Evolutionary conservation across 768 basidiomycete genomes (phyloP).

Genomic region (Butyriboletus loyo): DNA sequence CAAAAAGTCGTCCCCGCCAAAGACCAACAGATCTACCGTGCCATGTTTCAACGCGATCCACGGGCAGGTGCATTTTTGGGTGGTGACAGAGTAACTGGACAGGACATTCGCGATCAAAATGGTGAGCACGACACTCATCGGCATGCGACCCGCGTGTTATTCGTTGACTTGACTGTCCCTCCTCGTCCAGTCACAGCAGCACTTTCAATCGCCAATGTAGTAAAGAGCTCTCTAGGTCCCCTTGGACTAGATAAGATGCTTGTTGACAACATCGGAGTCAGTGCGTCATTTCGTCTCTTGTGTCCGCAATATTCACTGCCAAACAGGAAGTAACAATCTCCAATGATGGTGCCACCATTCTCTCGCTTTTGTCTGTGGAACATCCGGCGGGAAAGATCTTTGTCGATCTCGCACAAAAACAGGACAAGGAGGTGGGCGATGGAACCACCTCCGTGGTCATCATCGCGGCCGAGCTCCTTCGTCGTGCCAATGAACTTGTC

Average conservation of each 20-base stretch:
- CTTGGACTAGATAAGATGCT: slow-evolving; percentile 96
- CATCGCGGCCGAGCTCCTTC: slow-evolving; percentile 93
- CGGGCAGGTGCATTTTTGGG: slow-evolving; percentile 90
- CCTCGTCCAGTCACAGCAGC: slow-evolving; percentile 78
- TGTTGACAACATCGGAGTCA: slow-evolving; percentile 94
- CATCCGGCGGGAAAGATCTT: slow-evolving; percentile 97
- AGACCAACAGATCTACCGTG: slow-evolving; percentile 5
- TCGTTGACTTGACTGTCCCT: neutral
- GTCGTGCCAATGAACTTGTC: slow-evolving; percentile 95
- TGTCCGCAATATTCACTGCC: slow-evolving; percentile 9
- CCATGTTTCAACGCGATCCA: slow-evolving; percentile 90
- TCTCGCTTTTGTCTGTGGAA: slow-evolving; percentile 88
- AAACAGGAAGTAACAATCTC: slow-evolving; percentile 96
- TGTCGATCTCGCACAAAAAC: slow-evolving; percentile 97
- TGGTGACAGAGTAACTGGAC: slow-evolving; percentile 90
- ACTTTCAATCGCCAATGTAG: slow-evolving; percentile 93
- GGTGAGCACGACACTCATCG: slow-evolving; percentile 44
- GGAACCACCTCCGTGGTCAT: slow-evolving; percentile 99
- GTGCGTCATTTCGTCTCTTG: slow-evolving; percentile 23
- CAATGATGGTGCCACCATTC: slow-evolving; percentile 99
- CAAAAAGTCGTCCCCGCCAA: neutral
- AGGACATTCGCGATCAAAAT: slow-evolving; percentile 97
- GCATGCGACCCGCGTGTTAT: neutral
- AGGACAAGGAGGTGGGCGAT: slow-evolving; percentile 99
- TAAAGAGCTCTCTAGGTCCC: slow-evolving; percentile 94